These are phyloP conservation scores for Colletotrichum tropicale DNA, from an alignment of 2,329 filamentous ascomycete species.

Conservation along the genomic window DNA sequence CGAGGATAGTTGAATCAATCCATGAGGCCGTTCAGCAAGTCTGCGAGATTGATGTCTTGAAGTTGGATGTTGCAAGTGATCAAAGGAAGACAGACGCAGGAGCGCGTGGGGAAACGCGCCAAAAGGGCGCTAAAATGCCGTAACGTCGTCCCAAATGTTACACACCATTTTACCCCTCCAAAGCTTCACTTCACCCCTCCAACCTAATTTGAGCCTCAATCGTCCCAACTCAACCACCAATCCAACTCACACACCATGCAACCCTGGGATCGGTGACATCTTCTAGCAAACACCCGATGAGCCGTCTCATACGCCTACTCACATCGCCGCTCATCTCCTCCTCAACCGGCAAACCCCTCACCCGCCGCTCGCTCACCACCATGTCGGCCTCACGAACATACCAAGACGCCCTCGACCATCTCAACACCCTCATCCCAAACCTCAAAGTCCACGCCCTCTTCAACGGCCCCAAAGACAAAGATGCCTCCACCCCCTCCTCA, in stretches of 20 bases:
- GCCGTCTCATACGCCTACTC: neutral
- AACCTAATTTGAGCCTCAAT: constrained; percentile 1
- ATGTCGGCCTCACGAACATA: constrained; percentile 17
- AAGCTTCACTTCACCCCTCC: neutral
- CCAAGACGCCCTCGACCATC: constrained; percentile 11
- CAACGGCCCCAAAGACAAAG: neutral
- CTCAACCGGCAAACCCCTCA: neutral
- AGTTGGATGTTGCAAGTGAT: neutral
- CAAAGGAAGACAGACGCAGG: neutral
- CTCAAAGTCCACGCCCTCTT: constrained; percentile 21
- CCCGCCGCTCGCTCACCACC: neutral
- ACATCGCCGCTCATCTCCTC: neutral
- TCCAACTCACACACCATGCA: neutral
- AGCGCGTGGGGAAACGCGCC: neutral
- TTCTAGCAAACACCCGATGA: neutral
- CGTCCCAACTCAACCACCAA: neutral
- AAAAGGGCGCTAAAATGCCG: neutral
- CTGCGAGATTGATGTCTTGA: neutral
- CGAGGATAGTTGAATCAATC: neutral
- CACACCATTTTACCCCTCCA: neutral
- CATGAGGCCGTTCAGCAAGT: neutral
- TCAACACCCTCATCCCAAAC: constrained; percentile 22
- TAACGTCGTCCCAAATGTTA: neutral
- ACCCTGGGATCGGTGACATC: neutral
- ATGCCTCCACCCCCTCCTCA: neutral